phyloP scores from a whole-genome alignment of 495 filamentous ascomycete genomes.

The Penicillium cosmopolitanum region DNA sequence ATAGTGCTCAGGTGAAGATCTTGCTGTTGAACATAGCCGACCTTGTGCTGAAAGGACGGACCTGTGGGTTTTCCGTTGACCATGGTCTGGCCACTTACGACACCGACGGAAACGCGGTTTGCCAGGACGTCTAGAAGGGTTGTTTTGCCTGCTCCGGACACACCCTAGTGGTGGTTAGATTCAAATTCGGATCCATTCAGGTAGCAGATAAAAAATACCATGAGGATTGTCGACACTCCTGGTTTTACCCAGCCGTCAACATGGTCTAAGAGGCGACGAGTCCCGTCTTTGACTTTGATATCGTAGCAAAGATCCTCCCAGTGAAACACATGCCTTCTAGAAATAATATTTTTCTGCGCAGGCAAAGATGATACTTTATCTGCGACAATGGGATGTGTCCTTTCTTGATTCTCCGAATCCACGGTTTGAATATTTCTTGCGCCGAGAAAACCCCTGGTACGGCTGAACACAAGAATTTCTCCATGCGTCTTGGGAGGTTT shows the following conservation, averaged over 20 bases:
- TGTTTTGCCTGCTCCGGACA: background rate
- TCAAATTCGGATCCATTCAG: no score
- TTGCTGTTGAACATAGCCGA: conserved; percentile 2
- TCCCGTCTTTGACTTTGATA: background rate
- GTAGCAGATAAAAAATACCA: no score
- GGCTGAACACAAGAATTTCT: conserved; percentile 53
- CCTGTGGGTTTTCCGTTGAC: background rate
- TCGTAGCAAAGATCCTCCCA: conserved; percentile 7
- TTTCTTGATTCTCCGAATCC: background rate
- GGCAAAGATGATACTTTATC: background rate
- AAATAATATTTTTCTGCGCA: conserved; percentile 66
- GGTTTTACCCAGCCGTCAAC: conserved; percentile 12
- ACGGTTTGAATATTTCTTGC: background rate
- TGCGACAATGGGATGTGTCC: background rate
- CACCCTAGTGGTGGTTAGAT: background rate
- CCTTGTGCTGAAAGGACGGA: background rate
- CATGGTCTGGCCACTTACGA: background rate
- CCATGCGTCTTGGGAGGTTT: conserved; percentile 74
- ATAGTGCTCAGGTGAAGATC: conserved; percentile 1
- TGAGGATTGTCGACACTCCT: background rate
- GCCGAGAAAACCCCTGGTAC: background rate
- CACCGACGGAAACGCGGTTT: background rate
- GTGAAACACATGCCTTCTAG: conserved; percentile 29
- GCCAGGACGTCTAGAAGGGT: background rate
- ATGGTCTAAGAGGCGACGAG: conserved; percentile 2